Evolutionary conservation across 2,329 filamentous ascomycete genomes (phyloP), one percentile per base, ranked within the genome.

Genomic region (Ascochyta viciae-villosae): DNA sequence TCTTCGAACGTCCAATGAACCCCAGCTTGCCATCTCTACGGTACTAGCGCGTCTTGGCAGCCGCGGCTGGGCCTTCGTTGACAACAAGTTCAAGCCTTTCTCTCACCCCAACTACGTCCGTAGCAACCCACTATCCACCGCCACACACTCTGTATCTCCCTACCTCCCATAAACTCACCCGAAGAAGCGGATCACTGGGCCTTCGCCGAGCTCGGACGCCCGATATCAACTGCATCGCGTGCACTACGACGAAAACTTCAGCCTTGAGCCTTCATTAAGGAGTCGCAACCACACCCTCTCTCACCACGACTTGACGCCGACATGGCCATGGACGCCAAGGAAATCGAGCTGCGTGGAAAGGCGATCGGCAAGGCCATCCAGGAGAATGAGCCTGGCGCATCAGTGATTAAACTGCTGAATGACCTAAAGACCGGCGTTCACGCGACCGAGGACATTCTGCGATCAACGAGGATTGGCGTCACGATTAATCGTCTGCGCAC

Each of bases 391-490:
- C 87, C 92, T 4, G 73, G 90, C 24, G 78, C 87, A 37, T 89
- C 86, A 58, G 84, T 96, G 46, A 81, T 96, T 51, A 82, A 84
- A 48, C 83, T 98, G 59, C 81, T 99, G 49, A 87, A 89, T 68
- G 86, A 88, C 46, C 82, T 98, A 35, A 91, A 94, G 78, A 88
- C 88, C 69, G 90, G 91, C 60, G 88, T 94, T 33, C 85, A 86
- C 42, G 90, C 93, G 9, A 95, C 91, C 3, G 95, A 99, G 78
- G 92, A 97, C 66, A 85, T 96, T 66, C 82, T 99, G 63, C 88
- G 94, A 71, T 89, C 89, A 38, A 98, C 94, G n/a, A 90, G 89
- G 67, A 94, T 96, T 47, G 95, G 95, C 67, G 89, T 96, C 63
- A 87, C 89, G 46, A 90, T 98, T 61, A 94, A 93, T 75, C 94